Evolutionary conservation across 148 eudicot species (phyloP).

Genomic region (Polygonum aviculare): DNA sequence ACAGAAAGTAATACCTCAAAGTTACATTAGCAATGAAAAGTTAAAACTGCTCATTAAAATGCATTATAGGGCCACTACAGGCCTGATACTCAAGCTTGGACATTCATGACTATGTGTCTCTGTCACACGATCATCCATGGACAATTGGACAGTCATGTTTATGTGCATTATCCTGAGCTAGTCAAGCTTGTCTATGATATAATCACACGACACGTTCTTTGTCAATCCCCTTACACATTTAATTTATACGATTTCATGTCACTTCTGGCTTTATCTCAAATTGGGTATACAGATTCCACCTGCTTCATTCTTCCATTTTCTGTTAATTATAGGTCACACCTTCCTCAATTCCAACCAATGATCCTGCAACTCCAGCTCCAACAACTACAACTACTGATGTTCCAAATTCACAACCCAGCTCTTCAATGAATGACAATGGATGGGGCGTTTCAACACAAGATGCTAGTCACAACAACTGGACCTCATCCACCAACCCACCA

Average conservation of each 20-base stretch:
- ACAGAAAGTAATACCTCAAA: background rate
- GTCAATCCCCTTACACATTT: too few species aligned
- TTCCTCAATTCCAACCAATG: conserved; percentile 6
- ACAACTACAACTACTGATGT: background rate
- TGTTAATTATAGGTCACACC: conserved; percentile 1
- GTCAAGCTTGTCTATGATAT: background rate
- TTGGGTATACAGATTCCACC: background rate
- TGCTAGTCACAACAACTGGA: conserved; percentile 26
- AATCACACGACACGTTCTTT: background rate
- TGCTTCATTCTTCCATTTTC: background rate
- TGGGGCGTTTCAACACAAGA: conserved; percentile 20
- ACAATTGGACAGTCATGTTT: background rate
- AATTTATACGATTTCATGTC: background rate
- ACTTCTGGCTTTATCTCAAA: background rate
- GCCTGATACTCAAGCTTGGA: background rate
- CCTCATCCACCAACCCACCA: conserved; percentile 18
- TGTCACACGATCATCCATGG: background rate
- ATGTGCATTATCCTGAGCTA: background rate
- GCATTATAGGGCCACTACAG: background rate
- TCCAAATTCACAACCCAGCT: conserved; percentile 18
- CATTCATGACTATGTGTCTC: background rate
- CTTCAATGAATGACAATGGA: conserved; percentile 18
- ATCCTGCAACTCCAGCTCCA: conserved; percentile 16
- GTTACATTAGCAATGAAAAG: background rate
- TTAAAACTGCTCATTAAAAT: background rate